Conservation (phyloP, 176 grass and related monocot genomes). For the Carex parvula region DNA sequence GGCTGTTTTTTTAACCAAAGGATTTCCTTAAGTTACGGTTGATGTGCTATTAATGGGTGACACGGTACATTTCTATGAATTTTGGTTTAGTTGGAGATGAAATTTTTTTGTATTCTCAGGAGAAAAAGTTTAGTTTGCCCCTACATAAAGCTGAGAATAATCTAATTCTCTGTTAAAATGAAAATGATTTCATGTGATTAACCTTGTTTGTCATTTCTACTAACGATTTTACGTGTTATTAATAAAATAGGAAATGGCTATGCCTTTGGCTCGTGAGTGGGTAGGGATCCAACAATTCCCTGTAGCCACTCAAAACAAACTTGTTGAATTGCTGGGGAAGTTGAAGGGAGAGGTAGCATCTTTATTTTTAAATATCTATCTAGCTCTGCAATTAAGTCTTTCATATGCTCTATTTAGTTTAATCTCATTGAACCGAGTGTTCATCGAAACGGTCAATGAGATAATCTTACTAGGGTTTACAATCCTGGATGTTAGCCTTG, state of each 20-base stretch:
- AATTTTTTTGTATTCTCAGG: neutral
- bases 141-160: neutral
- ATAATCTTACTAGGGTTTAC: neutral
- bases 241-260: constrained; percentile 6
- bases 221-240: neutral
- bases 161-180: neutral
- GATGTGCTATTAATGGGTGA: neutral
- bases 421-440: neutral
- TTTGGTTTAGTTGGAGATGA: neutral
- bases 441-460: neutral
- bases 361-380: neutral
- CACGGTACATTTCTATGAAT: neutral
- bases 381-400: neutral
- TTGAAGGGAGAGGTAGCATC: constrained; percentile 6
- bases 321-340: constrained; percentile 61
- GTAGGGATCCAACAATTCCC: constrained; percentile 72
- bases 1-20: neutral
- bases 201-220: neutral
- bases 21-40: neutral
- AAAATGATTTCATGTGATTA: neutral
- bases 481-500: neutral
- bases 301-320: constrained; percentile 69
- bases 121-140: neutral
- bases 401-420: neutral
- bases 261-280: constrained; percentile 77